These are phyloP conservation scores for Tephrocybe sp. DNA, from an alignment of 768 basidiomycete genomes.

Conservation along the genomic window DNA sequence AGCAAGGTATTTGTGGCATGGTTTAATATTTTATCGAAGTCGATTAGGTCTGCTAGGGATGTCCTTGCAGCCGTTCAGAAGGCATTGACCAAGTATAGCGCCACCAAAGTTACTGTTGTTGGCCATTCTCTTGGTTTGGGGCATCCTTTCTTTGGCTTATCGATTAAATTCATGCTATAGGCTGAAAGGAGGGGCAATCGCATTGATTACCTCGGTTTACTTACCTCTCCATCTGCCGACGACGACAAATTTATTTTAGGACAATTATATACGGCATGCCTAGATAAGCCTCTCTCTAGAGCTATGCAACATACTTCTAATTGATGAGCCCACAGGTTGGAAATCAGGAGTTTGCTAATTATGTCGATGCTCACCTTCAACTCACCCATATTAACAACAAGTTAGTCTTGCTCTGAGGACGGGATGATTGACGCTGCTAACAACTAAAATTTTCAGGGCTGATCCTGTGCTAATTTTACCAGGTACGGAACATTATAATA, in stretches of 20 bases:
- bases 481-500: conserved; percentile 9
- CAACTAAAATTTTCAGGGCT: conserved; percentile 13
- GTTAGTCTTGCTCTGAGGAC: conserved; percentile 13
- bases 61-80: conserved; percentile 43
- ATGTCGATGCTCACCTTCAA: conserved; percentile 39
- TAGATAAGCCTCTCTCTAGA: conserved; percentile 10
- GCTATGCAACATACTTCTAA: background rate
- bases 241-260: conserved; percentile 16
- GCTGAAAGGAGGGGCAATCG: conserved; percentile 16
- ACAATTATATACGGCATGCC: conserved; percentile 23
- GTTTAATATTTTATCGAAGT: background rate
- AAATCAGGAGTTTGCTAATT: conserved; percentile 53
- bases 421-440: background rate
- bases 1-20: conserved; percentile 29
- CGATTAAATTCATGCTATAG: conserved; percentile 1
- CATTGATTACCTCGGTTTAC: conserved; percentile 24
- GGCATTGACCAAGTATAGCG: conserved; percentile 31
- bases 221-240: conserved; percentile 21
- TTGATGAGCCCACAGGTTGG: conserved; percentile 32
- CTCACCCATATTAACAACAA: conserved; percentile 50
- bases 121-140: conserved; percentile 36
- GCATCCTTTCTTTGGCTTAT: background rate
- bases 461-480: conserved; percentile 31
- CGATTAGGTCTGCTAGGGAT: conserved; percentile 32
- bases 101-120: conserved; percentile 39